Evolutionary conservation across 2,329 filamentous ascomycete species (phyloP).

Genomic region (Xylaria sp.): DNA sequence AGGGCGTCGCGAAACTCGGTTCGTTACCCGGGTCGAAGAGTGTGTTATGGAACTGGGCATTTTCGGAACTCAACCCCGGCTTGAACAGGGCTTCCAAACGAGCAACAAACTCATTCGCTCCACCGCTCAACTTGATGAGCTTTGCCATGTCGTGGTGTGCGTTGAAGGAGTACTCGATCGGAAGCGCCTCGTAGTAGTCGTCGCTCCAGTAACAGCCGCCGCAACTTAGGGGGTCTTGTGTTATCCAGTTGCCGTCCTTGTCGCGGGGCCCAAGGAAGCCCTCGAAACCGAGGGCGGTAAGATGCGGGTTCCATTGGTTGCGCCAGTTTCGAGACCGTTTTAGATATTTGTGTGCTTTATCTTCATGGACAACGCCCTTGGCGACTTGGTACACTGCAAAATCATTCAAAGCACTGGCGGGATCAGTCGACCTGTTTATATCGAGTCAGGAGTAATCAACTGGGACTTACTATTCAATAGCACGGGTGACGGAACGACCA

Average conservation of each 20-base stretch:
- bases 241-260: slow-evolving; percentile 45
- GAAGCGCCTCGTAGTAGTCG: slow-evolving; percentile 54
- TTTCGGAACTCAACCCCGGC: slow-evolving; percentile 41
- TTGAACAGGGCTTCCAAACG: slow-evolving; percentile 59
- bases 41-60: slow-evolving; percentile 42
- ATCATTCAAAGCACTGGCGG: slow-evolving; percentile 54
- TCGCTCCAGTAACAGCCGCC: slow-evolving; percentile 63
- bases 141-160: slow-evolving; percentile 60
- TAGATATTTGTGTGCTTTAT: slow-evolving; percentile 54
- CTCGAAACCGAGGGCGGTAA: slow-evolving; percentile 53
- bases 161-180: slow-evolving; percentile 64
- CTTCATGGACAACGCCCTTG: slow-evolving; percentile 45
- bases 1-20: slow-evolving; percentile 61
- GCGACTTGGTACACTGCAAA: slow-evolving; percentile 64
- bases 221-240: slow-evolving; percentile 54
- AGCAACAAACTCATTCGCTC: slow-evolving; percentile 47
- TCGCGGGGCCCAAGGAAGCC: slow-evolving; percentile 62
- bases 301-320: slow-evolving; percentile 62
- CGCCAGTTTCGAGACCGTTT: slow-evolving; percentile 62
- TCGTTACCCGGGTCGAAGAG: slow-evolving; percentile 56
- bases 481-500: slow-evolving; percentile 56
- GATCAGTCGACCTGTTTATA: background rate
- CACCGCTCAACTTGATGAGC: slow-evolving; percentile 52
- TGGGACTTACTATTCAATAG: slow-evolving; percentile 54
- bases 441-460: background rate